phyloP scores from a whole-genome alignment of 1,284 basidiomycete genomes.

The Ceraceosorus bombacis region DNA sequence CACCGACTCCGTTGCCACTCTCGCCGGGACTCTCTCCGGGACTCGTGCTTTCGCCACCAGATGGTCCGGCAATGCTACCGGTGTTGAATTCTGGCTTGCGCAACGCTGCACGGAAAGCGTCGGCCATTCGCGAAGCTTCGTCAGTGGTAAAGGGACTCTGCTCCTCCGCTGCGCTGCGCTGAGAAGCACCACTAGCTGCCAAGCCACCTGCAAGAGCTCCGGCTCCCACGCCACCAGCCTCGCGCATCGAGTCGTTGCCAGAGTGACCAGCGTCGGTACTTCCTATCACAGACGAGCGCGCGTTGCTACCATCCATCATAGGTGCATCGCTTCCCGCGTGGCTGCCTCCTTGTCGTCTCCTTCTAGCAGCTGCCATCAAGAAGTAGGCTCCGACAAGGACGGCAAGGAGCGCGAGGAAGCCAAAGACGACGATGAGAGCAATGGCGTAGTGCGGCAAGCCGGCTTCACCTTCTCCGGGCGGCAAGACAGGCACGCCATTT shows the following conservation, averaged over 20 bases:
- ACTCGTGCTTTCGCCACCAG: background rate
- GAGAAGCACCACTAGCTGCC: constrained; percentile 9
- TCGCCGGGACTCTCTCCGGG: constrained; percentile 16
- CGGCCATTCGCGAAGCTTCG: constrained; percentile 34
- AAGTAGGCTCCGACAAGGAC: constrained; percentile 29
- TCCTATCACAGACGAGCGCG: constrained; percentile 14
- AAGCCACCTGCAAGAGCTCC: background rate
- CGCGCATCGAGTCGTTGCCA: background rate
- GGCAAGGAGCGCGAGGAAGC: constrained; percentile 31
- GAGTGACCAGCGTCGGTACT: constrained; percentile 12
- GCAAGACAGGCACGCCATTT: constrained; percentile 25
- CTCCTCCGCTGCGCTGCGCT: constrained; percentile 18
- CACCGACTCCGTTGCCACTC: constrained; percentile 5
- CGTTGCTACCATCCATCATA: constrained; percentile 1
- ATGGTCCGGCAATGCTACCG: constrained; percentile 7
- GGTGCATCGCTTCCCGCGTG: constrained; percentile 6
- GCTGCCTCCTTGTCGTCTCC: constrained; percentile 12
- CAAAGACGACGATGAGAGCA: constrained; percentile 38
- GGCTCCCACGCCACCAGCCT: background rate
- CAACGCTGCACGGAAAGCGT: constrained; percentile 33
- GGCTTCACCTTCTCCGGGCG: constrained; percentile 7
- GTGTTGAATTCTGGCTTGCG: constrained; percentile 30
- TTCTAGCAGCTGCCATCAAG: constrained; percentile 27
- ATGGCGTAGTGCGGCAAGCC: constrained; percentile 33
- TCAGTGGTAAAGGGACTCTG: constrained; percentile 29